Base-by-base conservation (phyloP, 1,284 basidiomycete species). In the Cryptococcus sp. region DNA sequence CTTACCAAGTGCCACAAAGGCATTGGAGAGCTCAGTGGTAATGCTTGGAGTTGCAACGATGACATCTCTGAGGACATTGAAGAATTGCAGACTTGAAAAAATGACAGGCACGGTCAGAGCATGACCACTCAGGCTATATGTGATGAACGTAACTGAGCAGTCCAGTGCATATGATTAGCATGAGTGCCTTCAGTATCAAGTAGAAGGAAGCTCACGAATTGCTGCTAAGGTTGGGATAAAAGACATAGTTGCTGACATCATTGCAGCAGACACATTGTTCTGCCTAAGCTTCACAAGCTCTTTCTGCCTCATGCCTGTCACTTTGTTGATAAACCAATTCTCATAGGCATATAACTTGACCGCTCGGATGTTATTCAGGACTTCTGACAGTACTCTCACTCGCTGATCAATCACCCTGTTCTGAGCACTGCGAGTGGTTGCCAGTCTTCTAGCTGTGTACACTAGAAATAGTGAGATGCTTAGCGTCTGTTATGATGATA, bases 321-420 rank as follows among this genome's bases (percentile, higher is more conserved):
- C 83, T 60, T 84, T 81, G 19, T 81, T 68, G 0, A 78, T 79
- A 65, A 88, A 91, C 70, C 89, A 87, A 15, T 68, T 63, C 72
- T 88, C 86, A 66, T 67, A 73, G 3, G 69, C 72, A 60, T 74
- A 73, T 3, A 76, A 64, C 63, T 80, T 80, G 60, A 80, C 72
- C 17, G 78, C 70, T n/a, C 76, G 62, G 54, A 80, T 78, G 8
- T 76, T 75, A 49, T 73, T 73, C 39, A 80, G 56, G 6, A 75
- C 64, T 45, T 71, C 70, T 5, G 64, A 59, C 6, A 69, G 52
- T 1, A 69, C 50, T 5, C 56, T 39, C 10, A 66, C 57, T 4
- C 88, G 83, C 53, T 83, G 82, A 70, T 93, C 90, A 1, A 89
- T 90, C 65, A 88, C 83, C 55, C 84, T 81, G 63, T 89, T 87